Evolutionary conservation across 306 rosid genomes (phyloP).

Genomic region (Quercus bicolor): DNA sequence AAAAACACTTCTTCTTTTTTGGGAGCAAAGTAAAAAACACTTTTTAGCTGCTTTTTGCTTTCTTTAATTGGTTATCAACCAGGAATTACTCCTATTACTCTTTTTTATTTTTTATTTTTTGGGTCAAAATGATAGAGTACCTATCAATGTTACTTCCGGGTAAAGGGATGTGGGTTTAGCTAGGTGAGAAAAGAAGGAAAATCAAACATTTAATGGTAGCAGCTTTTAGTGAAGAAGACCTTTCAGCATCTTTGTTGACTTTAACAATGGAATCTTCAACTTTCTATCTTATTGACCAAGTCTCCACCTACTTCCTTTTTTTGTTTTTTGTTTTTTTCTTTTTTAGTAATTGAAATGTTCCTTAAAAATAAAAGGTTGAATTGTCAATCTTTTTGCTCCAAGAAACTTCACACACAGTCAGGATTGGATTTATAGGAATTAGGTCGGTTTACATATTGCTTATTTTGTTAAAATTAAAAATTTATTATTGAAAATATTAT

Average conservation of each 20-base stretch:
- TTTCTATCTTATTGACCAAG: constrained; percentile 1
- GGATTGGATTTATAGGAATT: too few species aligned
- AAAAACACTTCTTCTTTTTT: not conserved
- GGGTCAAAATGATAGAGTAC: too few species aligned
- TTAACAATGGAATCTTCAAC: not conserved
- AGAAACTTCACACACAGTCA: too few species aligned
- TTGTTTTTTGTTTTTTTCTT: not conserved
- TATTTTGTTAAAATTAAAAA: too few species aligned
- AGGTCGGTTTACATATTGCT: accelerated
- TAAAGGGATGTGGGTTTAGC: too few species aligned
- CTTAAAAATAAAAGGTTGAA: too few species aligned
- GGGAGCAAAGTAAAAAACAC: too few species aligned
- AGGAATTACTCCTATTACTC: not conserved
- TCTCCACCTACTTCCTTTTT: not conserved
- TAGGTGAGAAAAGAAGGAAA: too few species aligned
- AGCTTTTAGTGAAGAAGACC: not conserved
- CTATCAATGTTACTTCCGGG: too few species aligned
- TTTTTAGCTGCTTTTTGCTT: not conserved
- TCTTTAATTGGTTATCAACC: not conserved
- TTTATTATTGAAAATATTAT: accelerated
- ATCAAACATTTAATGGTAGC: too few species aligned
- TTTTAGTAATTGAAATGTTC: not conserved
- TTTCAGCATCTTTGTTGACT: constrained; percentile 19
- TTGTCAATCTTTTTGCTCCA: too few species aligned
- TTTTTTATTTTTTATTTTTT: not conserved